Evolutionary conservation across 1,284 basidiomycete genomes (phyloP), one percentile per base, ranked within the genome.

Genomic region (Serendipita sp.): DNA sequence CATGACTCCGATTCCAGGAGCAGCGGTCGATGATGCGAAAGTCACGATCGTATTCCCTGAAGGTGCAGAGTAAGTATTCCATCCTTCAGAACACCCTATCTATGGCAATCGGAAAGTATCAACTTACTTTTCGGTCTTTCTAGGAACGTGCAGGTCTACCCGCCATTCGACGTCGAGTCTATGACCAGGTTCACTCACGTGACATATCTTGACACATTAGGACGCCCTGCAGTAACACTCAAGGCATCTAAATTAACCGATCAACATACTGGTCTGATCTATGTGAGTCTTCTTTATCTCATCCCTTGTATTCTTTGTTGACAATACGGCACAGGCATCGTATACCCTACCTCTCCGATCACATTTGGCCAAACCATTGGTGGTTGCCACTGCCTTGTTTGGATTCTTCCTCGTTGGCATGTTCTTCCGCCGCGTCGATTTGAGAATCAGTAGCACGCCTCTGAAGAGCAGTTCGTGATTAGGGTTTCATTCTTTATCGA

Each of bases 201-300:
- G 67, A 91, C 91, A 4, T 99, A 96, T 74, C 83, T 99, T 44
- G 95, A 99, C 73, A 93, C 93, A n/a, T 81, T 80, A 26, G 95
- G 96, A 22, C 85, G 95, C 44, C 91, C 91, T 2, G 79, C 81
- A 2, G 75, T 98, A 61, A 82, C 81, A 1, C 78, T 98, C 65
- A 74, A 79, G 61, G 94, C 93, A 75, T 74, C 80, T 49, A 75
- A 85, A 64, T 77, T 93, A 64, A 93, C 91, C 0, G 83, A 90
- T 69, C 84, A 80, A 68, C 93, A 97, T 72, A 81, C 81, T 8
- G 82, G 83, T 62, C 76, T 80, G 61, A 82, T 93, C 68, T 87
- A 84, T 71, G 87, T 90, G 67, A 68, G 87, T 78, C 22, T 55
- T 38, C 38, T 1, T 38, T 38, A 64, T 17, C 45, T 62, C 41